Conservation (phyloP, 805 yeast species). For the Cyberlindnera euphorbiae region DNA sequence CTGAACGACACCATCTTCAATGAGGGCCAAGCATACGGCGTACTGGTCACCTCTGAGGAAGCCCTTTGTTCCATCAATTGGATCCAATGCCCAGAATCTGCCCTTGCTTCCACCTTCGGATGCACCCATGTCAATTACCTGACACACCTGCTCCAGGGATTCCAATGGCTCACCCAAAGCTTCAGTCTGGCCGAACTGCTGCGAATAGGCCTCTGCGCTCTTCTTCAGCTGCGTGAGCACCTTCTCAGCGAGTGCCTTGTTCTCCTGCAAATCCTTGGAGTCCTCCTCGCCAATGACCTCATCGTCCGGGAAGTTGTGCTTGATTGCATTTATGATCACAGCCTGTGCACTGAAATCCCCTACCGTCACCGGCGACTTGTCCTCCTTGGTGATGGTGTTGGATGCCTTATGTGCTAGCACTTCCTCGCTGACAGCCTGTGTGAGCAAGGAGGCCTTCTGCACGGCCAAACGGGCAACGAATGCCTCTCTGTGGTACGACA, state of each 20-base stretch:
- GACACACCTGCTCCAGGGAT: constrained; percentile 45
- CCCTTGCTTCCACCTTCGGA: constrained; percentile 75
- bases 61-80: constrained; percentile 98
- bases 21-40: constrained; percentile 89
- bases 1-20: constrained; percentile 79
- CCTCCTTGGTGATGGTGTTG: constrained; percentile 72
- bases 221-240: constrained; percentile 58
- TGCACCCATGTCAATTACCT: constrained; percentile 73
- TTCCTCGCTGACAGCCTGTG: constrained; percentile 56
- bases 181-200: constrained; percentile 15
- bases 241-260: constrained; percentile 40
- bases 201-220: constrained; percentile 43
- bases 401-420: constrained; percentile 43
- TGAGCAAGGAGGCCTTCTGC: constrained; percentile 75
- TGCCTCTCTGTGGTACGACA: constrained; percentile 59
- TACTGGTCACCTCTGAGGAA: constrained; percentile 94
- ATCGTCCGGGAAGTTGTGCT: constrained; percentile 75
- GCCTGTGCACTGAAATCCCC: constrained; percentile 98
- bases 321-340: constrained; percentile 77
- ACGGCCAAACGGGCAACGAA: constrained; percentile 86
- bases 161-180: constrained; percentile 35
- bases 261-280: constrained; percentile 58
- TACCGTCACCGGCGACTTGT: constrained; percentile 86
- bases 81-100: constrained; percentile 95
- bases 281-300: constrained; percentile 94